Evolutionary conservation across 352 stramenopile species (phyloP), one percentile per base, ranked within the genome.

Genomic region (Pythium rhizo-oryzae): DNA sequence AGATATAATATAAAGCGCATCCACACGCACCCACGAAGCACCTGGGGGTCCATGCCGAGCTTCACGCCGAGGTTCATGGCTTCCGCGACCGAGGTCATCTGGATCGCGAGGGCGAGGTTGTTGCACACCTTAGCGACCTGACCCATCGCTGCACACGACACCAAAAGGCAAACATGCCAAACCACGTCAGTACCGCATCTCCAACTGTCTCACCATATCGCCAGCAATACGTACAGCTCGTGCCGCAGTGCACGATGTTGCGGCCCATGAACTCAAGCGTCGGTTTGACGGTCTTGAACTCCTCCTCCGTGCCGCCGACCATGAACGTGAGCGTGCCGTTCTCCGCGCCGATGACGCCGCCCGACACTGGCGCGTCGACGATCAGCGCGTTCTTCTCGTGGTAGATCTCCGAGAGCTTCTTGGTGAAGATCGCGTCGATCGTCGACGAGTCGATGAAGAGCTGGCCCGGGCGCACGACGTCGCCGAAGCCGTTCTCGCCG

Each of bases 291-390:
- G 75, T 66, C 47, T 93, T 73, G 59, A 91, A 95, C 50, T 91
- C 86, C 2, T 74, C 62, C 16, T 61, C 55, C 43, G 80, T 72
- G 55, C 89, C 91, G 49, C 96, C 95, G 41, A 99, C 92, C 92
- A 99, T 99, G 81, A 99, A 99, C n/a, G 97, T 99, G 18, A 99
- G 80, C 46, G 95, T 99, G 28, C 81, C 96, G 65, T 97, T 96
- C 72, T 96, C 84, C 8, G 97, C 97, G n/a, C 96, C 97, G 16
- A 91, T 90, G 18, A 99, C 96, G n/a, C 96, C 97, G 33, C 97
- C 97, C 59, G 93, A 99, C 43, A 99, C 97, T 0, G 97, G 97
- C 18, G 97, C 97, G 77, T 99, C 97, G 12, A 99, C 84, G 67
- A 99, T 93, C 9, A 28, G 24, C 67, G 77, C 30, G 78, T 87